Conservation (phyloP, 129 eudicot species). For the Silybum marianum region DNA sequence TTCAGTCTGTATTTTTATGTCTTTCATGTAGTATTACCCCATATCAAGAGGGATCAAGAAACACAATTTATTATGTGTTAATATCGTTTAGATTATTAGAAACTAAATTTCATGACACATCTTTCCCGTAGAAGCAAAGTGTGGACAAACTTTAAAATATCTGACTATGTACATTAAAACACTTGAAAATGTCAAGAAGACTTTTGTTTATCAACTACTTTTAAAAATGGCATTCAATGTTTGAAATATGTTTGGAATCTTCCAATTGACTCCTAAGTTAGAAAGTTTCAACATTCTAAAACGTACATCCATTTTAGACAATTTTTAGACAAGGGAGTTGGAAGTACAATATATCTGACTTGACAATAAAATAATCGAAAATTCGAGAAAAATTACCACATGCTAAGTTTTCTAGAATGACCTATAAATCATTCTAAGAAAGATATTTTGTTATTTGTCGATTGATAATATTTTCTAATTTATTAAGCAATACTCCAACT, state of each 20-base stretch:
- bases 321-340: not conserved
- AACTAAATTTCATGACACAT: not conserved
- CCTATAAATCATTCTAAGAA: no score
- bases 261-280: not conserved
- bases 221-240: not conserved
- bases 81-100: no score
- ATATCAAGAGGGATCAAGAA: not conserved
- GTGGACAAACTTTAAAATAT: not conserved
- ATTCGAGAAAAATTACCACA: no score
- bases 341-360: not conserved
- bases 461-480: no score
- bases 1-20: no score
- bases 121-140: no score
- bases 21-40: no score
- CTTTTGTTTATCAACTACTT: constrained; percentile 9
- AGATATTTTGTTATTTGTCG: no score
- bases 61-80: not conserved
- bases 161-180: not conserved
- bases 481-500: no score
- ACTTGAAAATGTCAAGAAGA: not conserved
- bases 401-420: no score
- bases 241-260: not conserved
- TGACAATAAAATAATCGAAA: no score
- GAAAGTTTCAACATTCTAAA: not conserved
- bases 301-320: not conserved